Base-by-base conservation (phyloP, 805 yeast genomes). In the Wickerhamiella siamensis region DNA sequence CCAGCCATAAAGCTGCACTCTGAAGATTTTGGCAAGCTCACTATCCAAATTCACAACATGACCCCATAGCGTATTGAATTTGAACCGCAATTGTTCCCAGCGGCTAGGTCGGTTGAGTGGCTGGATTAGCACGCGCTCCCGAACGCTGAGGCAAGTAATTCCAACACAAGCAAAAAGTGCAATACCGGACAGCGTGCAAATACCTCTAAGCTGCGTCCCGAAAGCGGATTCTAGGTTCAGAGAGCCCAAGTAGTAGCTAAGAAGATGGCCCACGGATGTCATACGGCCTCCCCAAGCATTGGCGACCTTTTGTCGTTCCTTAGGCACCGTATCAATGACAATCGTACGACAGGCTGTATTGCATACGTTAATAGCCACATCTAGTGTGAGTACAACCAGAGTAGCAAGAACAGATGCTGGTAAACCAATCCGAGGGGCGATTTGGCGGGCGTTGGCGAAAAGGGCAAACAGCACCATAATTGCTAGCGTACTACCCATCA, bases 241-340 rank as follows among this genome's bases (percentile, higher is more conserved):
- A 0, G 76, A 60, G 3, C 78, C 77, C 31, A 76, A 48, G 48
- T 66, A 64, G 52, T 71, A 76, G 3, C 80, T 79, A 18, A 70
- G 49, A 10, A 76, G 71, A 46, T 75, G 76, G 47, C 77, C 77
- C 1, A 62, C 61, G 0, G 80, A 76, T 39, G 74, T 72, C 74
- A 76, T 65, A 38, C 77, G 59, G 1, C 80, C 78, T 1, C 79
- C 81, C 78, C 77, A 72, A 1, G 79, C 80, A 52, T 75, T 75
- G 8, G 79, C 77, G 4, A 60, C 51, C 42, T 70, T 72, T 49
- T 76, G 81, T 48, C 73, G 80, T 39, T 62, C 56, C 0, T 73
- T 63, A 4, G 77, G 72, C 5, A 74, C 74, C 46, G 72, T 70
- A 51, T 75, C 82, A 18, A 75, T 79, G 24, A 75, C 72, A 33